Percentiles rank a stretch among this genome's conserved stretches.
phyloP scores from a whole-genome alignment of 2,329 filamentous ascomycete genomes.

The Gremmenia infestans region DNA sequence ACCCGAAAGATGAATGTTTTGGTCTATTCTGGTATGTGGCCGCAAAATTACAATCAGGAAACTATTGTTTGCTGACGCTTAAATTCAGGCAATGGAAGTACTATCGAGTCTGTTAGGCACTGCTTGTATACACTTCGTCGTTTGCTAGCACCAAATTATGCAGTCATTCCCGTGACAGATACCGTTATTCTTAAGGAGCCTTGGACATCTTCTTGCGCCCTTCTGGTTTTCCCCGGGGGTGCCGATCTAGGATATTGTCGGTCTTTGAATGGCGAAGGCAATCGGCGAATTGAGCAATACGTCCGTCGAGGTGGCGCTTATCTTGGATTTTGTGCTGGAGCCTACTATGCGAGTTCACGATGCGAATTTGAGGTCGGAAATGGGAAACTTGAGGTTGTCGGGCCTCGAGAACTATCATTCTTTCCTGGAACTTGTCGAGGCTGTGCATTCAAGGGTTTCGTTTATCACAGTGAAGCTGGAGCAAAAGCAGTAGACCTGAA shows the following conservation, averaged over 20 bases:
- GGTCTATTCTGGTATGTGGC: slow-evolving; percentile 75
- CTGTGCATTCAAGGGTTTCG: slow-evolving; percentile 81
- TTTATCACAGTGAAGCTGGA: slow-evolving; percentile 82
- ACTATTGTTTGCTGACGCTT: background rate
- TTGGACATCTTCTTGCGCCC: slow-evolving; percentile 79
- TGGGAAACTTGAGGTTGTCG: slow-evolving; percentile 75
- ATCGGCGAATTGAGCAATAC: slow-evolving; percentile 76
- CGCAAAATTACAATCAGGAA: background rate
- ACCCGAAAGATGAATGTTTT: slow-evolving; percentile 77
- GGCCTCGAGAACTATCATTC: slow-evolving; percentile 78
- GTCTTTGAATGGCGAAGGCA: slow-evolving; percentile 81
- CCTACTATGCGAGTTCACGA: slow-evolving; percentile 75
- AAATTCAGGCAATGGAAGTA: slow-evolving; percentile 70
- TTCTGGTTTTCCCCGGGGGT: slow-evolving; percentile 88
- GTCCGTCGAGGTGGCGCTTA: slow-evolving; percentile 82
- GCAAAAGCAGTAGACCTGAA: slow-evolving; percentile 66
- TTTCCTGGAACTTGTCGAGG: slow-evolving; percentile 84
- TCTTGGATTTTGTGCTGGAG: slow-evolving; percentile 89
- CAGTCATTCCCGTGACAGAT: slow-evolving; percentile 79
- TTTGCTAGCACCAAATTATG: slow-evolving; percentile 84
- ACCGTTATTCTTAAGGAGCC: slow-evolving; percentile 82
- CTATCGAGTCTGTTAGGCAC: slow-evolving; percentile 82
- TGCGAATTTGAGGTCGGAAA: slow-evolving; percentile 94
- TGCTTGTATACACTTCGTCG: slow-evolving; percentile 82
- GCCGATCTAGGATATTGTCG: slow-evolving; percentile 92